Evolutionary conservation across 768 basidiomycete genomes (phyloP).

Genomic region (Russula abietina): DNA sequence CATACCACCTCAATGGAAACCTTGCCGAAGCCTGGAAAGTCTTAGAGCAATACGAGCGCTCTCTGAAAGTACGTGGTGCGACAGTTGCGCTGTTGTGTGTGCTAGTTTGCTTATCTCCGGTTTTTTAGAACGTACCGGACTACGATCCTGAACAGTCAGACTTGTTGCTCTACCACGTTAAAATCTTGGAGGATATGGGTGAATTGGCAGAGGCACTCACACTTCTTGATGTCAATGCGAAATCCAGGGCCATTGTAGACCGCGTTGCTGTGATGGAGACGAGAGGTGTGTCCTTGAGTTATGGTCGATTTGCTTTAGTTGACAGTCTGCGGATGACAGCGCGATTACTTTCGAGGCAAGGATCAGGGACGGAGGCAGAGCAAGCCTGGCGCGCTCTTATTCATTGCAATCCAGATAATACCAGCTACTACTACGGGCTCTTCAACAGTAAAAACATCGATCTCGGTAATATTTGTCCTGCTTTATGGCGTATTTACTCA

Average conservation of each 20-base stretch:
- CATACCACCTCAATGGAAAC: constrained; percentile 80
- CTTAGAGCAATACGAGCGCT: constrained; percentile 63
- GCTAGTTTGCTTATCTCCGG: constrained; percentile 13
- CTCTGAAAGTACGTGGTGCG: constrained; percentile 55
- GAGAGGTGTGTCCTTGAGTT: constrained; percentile 43
- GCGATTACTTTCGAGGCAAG: constrained; percentile 64
- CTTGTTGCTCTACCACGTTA: constrained; percentile 69
- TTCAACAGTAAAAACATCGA: constrained; percentile 59
- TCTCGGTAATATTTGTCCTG: constrained; percentile 44
- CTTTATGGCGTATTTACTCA: background rate
- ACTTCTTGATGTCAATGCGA: constrained; percentile 58
- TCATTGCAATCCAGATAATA: constrained; percentile 78
- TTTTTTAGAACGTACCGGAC: constrained; percentile 58
- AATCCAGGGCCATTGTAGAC: constrained; percentile 64
- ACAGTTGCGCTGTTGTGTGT: background rate
- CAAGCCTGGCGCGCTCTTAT: constrained; percentile 77
- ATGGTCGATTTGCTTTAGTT: background rate
- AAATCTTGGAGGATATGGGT: constrained; percentile 65
- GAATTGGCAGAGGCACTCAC: constrained; percentile 54
- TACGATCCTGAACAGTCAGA: constrained; percentile 84
- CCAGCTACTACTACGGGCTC: constrained; percentile 73
- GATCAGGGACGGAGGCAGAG: constrained; percentile 61
- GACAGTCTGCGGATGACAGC: constrained; percentile 40
- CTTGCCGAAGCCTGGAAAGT: constrained; percentile 61
- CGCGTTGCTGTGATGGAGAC: constrained; percentile 59